phyloP scores from a whole-genome alignment of 2,329 filamentous ascomycete species.

The Ascochyta clinopodiicola region DNA sequence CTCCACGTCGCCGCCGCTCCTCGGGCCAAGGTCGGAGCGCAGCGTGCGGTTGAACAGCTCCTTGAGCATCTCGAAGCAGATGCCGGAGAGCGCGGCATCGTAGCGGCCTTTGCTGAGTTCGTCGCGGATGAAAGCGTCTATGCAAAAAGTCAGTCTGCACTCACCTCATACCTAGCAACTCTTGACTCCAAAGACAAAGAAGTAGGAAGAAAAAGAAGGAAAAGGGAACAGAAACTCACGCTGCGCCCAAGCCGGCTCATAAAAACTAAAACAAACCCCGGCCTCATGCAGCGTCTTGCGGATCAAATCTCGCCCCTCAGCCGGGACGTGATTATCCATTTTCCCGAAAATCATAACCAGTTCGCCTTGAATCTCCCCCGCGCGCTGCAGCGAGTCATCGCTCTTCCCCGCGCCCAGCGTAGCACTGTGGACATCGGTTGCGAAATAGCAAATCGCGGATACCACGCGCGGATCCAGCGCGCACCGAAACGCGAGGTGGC shows the following conservation, averaged over 20 bases:
- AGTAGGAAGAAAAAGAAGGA: not conserved
- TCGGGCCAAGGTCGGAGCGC: constrained; percentile 77
- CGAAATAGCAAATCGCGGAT: constrained; percentile 86
- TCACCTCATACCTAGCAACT: too few relatives aligned
- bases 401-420: constrained; percentile 74
- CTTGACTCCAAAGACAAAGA: too few relatives aligned
- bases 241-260: constrained; percentile 92
- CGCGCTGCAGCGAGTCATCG: constrained; percentile 67
- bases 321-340: constrained; percentile 87
- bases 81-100: constrained; percentile 82
- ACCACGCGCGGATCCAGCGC: constrained; percentile 78
- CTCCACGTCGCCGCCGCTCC: constrained; percentile 65
- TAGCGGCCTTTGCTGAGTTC: constrained; percentile 94
- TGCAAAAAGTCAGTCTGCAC: not conserved
- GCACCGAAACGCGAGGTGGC: constrained; percentile 78
- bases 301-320: constrained; percentile 82
- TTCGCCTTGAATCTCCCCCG: constrained; percentile 76
- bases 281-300: constrained; percentile 79
- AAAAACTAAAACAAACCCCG: constrained; percentile 77
- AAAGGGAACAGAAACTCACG: constrained; percentile 56
- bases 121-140: constrained; percentile 88
- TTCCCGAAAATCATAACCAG: constrained; percentile 90
- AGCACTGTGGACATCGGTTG: constrained; percentile 84
- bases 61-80: constrained; percentile 89
- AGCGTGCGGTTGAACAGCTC: constrained; percentile 83